Percentiles rank a stretch among this genome's conserved stretches.
Conservation (phyloP, 2,329 filamentous ascomycete genomes). For the Ophiostoma novo-ulmi region DNA sequence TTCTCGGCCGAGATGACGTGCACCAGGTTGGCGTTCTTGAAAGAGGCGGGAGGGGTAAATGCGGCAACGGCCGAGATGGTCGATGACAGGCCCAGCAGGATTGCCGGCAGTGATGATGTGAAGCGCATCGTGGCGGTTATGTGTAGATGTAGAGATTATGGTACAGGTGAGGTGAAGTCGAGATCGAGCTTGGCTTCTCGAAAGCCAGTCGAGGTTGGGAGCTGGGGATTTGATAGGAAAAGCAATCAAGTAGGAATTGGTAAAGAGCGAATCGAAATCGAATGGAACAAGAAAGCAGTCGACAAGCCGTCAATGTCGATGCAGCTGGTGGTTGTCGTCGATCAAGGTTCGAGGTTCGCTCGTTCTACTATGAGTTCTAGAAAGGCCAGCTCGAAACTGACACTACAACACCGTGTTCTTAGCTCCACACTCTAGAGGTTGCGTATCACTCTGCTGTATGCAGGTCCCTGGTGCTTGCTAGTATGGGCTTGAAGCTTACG, state of each 20-base stretch:
- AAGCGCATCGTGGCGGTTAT: conserved; percentile 39
- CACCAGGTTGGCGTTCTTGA: conserved; percentile 89
- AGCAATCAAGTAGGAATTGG: background rate
- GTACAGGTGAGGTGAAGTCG: conserved; percentile 24
- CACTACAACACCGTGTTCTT: conserved; percentile 33
- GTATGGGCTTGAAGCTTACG: conserved; percentile 15
- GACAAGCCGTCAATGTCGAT: conserved; percentile 25
- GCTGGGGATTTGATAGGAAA: background rate
- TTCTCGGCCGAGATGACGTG: conserved; percentile 90
- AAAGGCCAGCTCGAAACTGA: conserved; percentile 21
- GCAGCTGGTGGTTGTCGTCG: conserved; percentile 17
- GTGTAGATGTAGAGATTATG: background rate
- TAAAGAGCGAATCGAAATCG: background rate
- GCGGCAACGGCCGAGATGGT: conserved; percentile 41
- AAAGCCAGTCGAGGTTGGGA: conserved; percentile 27
- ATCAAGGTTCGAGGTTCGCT: conserved; percentile 2
- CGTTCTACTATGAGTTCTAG: background rate
- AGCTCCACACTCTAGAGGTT: conserved; percentile 27
- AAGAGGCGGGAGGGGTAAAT: conserved; percentile 84
- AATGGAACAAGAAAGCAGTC: conserved; percentile 17
- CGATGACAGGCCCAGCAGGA: conserved; percentile 53
- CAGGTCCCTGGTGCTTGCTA: conserved; percentile 13
- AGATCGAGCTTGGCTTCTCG: conserved; percentile 28
- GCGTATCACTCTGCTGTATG: conserved; percentile 25
- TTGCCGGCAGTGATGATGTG: conserved; percentile 49